Evolutionary conservation across 1,284 basidiomycete species (phyloP).

Genomic region (Singerocomus inundabilis): DNA sequence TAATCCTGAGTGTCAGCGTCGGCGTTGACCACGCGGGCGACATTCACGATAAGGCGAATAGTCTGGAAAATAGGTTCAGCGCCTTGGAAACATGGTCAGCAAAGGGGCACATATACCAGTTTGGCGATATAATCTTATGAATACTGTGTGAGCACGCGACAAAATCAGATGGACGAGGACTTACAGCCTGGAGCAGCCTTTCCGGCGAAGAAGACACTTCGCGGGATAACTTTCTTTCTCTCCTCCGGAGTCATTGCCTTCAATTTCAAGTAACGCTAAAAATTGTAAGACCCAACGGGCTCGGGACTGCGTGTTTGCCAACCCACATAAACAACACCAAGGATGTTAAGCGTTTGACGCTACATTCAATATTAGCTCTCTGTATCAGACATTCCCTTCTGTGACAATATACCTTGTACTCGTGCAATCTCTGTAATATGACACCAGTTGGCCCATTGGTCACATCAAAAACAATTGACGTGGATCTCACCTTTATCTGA

Average conservation of each 20-base stretch:
- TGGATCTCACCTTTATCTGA: constrained; percentile 73
- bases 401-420: constrained; percentile 69
- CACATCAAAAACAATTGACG: not conserved
- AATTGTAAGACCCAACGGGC: constrained; percentile 6
- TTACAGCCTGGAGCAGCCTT: constrained; percentile 81
- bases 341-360: constrained; percentile 83
- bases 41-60: constrained; percentile 90
- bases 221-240: constrained; percentile 76
- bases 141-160: constrained; percentile 5
- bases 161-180: constrained; percentile 25
- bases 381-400: not conserved
- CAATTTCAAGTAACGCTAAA: constrained; percentile 74
- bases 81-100: not conserved
- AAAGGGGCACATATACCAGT: constrained; percentile 44
- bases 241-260: constrained; percentile 77
- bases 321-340: constrained; percentile 81
- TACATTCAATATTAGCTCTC: constrained; percentile 27
- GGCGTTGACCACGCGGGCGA: constrained; percentile 78
- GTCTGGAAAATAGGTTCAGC: constrained; percentile 44
- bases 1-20: constrained; percentile 86
- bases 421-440: constrained; percentile 62
- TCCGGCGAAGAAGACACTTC: constrained; percentile 88
- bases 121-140: constrained; percentile 73
- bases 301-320: not conserved
- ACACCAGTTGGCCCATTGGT: not conserved